Conservation (phyloP, 805 yeast species). For the Yamadazyma ubonensis region DNA sequence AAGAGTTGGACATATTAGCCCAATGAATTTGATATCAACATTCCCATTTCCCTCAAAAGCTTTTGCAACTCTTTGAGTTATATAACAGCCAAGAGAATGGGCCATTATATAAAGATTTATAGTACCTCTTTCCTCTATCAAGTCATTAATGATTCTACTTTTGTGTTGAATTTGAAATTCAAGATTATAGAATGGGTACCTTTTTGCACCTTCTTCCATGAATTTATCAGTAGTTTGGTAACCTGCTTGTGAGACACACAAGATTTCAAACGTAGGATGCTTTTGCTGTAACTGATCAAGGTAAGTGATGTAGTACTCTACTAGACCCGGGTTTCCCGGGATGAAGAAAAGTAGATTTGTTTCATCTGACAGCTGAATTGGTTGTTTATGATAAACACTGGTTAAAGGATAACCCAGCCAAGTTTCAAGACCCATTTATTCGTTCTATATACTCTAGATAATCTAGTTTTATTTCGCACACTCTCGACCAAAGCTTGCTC, state of each 20-base stretch:
- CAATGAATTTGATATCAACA: conserved; percentile 37
- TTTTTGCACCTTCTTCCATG: conserved; percentile 16
- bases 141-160: conserved; percentile 44
- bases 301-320: conserved; percentile 61
- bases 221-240: conserved; percentile 33
- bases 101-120: conserved; percentile 52
- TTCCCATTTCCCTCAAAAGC: conserved; percentile 23
- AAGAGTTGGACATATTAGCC: conserved; percentile 70
- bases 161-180: conserved; percentile 62
- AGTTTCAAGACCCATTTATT: conserved; percentile 15
- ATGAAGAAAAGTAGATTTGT: conserved; percentile 49
- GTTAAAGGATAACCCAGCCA: conserved; percentile 25
- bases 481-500: too few relatives aligned
- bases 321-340: conserved; percentile 79
- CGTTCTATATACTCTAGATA: not conserved
- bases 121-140: conserved; percentile 18
- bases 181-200: conserved; percentile 35
- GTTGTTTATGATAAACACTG: conserved; percentile 24
- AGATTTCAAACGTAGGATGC: conserved; percentile 48
- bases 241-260: conserved; percentile 69
- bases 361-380: conserved; percentile 20
- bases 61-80: conserved; percentile 52
- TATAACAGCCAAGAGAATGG: conserved; percentile 72
- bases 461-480: too few relatives aligned
- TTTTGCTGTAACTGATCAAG: conserved; percentile 41